phyloP scores from a whole-genome alignment of 2,329 filamentous ascomycete species.

The Trichophyton simii region DNA sequence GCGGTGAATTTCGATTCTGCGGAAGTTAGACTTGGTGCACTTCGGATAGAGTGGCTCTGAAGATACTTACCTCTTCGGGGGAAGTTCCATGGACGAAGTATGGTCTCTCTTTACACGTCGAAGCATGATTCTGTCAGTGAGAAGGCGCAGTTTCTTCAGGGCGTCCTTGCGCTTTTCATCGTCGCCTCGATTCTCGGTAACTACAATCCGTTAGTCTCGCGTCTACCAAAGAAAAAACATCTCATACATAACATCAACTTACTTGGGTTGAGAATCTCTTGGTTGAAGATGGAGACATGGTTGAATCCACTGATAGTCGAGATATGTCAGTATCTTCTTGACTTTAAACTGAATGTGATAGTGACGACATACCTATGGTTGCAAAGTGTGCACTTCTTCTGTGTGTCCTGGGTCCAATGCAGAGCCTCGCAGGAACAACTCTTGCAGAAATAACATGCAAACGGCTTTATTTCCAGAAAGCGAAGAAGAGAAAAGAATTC shows the following conservation, averaged over 20 bases:
- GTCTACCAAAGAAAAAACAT: neutral
- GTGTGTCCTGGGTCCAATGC: constrained; percentile 68
- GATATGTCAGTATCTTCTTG: neutral
- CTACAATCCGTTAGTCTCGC: constrained; percentile 12
- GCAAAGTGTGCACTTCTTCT: constrained; percentile 60
- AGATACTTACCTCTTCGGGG: constrained; percentile 59
- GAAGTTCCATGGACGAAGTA: constrained; percentile 88
- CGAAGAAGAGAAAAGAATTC: constrained; percentile 92
- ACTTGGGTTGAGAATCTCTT: constrained; percentile 78
- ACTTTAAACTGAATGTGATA: neutral
- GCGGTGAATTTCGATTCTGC: constrained; percentile 64
- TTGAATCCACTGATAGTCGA: constrained; percentile 40
- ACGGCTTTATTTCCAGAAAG: constrained; percentile 78
- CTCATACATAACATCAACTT: constrained; percentile 12
- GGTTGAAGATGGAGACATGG: constrained; percentile 78
- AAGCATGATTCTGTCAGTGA: constrained; percentile 91
- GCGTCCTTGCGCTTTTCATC: constrained; percentile 51
- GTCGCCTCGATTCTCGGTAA: constrained; percentile 44
- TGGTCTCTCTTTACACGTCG: constrained; percentile 89
- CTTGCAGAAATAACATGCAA: constrained; percentile 90
- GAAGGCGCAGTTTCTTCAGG: constrained; percentile 67
- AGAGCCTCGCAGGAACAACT: constrained; percentile 66
- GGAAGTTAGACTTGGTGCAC: constrained; percentile 7
- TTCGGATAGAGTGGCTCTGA: neutral
- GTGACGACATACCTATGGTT: constrained; percentile 36